Evolutionary conservation across 2,329 filamentous ascomycete genomes (phyloP), one percentile per base, ranked within the genome.

Genomic region (Penicillium olsonii): DNA sequence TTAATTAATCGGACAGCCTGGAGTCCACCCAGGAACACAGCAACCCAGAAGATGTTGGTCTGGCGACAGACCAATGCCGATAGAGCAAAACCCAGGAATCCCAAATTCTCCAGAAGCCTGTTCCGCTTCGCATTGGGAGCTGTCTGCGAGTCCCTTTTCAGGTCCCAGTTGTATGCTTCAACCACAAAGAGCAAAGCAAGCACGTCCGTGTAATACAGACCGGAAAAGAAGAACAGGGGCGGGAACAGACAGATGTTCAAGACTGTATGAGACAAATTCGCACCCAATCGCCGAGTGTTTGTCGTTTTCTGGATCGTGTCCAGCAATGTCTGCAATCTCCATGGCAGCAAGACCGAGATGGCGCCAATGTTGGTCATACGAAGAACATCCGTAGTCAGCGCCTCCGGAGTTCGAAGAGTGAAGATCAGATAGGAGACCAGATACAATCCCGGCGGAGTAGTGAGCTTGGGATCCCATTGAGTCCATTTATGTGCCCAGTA

Each of bases 31-130:
- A 77, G 56, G 55, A 76, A 78, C 4, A 77, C 59, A 14, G 74
- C 87, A 0, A 92, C 85, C 94, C 94, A 99, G 67, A 99, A 96
- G 48, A 97, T 87, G 63, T 99, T 99, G 0, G 94, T 99, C 70
- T 99, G 94, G 19, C 94, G 81, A 76, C 96, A 94, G 2, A 81
- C 74, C 17, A 99, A 77, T 1, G 90, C 79, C 1, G 82, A 54
- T 0, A 90, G 55, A 0, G 91, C 91, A 5, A 87, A 67, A 0
- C 77, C 1, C 0, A 89, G 53, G 0, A 84, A 68, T 42, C 64
- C 57, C 20, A 70, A 19, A 20, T 66, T 58, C 37, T 64, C 57
- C 12, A 61, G 49, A 11, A 64, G 15, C 6, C 9, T 35, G 17
- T 35, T 35, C 9, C 33, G 15, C 7, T 35, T 48, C 9, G 55